Conservation (phyloP, 176 grass and related monocot genomes). For the Pontederia paniculata region DNA sequence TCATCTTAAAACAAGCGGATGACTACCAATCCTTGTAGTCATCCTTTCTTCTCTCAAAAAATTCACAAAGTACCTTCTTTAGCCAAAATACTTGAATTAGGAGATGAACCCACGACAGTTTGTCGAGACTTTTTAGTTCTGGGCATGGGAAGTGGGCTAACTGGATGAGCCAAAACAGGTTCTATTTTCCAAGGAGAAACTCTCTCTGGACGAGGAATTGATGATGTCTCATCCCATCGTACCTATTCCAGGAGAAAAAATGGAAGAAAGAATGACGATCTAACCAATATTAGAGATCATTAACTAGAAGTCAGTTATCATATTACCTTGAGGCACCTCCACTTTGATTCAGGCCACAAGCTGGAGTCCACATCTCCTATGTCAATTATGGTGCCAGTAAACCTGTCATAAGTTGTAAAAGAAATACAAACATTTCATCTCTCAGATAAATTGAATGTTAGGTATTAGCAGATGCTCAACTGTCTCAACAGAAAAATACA, state of each 20-base stretch:
- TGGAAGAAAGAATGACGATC: neutral
- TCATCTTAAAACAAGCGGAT: no score
- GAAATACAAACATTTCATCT: no score
- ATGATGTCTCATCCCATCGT: constrained; percentile 88
- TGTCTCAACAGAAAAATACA: no score
- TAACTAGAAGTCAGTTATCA: no score
- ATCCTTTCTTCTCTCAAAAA: no score
- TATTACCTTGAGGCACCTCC: constrained; percentile 69
- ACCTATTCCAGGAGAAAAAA: constrained; percentile 39
- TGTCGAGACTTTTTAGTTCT: constrained; percentile 57
- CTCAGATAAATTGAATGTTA: no score
- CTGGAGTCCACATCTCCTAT: constrained; percentile 54
- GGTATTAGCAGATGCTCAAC: no score
- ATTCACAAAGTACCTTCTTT: constrained; percentile 64
- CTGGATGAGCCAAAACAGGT: constrained; percentile 57
- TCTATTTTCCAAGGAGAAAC: constrained; percentile 95
- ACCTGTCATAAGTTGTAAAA: constrained; percentile 26
- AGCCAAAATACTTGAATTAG: constrained; percentile 59
- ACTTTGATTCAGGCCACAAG: constrained; percentile 65
- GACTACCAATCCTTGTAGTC: no score
- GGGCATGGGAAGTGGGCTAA: constrained; percentile 65
- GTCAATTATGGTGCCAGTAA: constrained; percentile 82
- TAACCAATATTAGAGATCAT: constrained; percentile 1
- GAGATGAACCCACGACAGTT: constrained; percentile 35
- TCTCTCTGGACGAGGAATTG: constrained; percentile 66